Base-by-base conservation (phyloP, 192 early-diverging fungal genomes). In the Borealophlyctis nickersoniae region DNA sequence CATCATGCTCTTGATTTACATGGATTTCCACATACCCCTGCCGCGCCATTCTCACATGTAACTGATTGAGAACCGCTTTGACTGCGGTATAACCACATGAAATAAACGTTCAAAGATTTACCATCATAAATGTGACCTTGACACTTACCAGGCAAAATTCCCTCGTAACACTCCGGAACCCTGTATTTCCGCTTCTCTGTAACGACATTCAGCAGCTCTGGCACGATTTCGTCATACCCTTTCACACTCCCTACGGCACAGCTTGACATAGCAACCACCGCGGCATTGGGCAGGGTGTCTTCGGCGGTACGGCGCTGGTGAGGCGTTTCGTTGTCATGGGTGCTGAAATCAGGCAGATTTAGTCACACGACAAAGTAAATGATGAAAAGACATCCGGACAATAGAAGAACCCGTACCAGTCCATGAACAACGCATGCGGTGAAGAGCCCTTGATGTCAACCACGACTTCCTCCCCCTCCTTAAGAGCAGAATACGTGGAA, bases 241-340 rank as follows among this genome's bases (percentile, higher is more conserved):
- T 93, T 94, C n/a, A 93, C 93, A 62, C 92, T 94, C 14, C 95
- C 97, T 52, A 92, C 81, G 14, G 95, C 95, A 69, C 92, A 95
- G 29, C 83, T 86, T 0, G 92, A 83, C 85, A 99, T 91, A 2
- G 90, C 87, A 0, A 94, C 92, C 3, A 96, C 73, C 5, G 93
- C 95, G 9, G 90, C 87, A 78, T 92, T 96, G 3, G 97, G 85
- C 19, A 99, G 76, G 4, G 97, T 88, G 73, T 99, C 97, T 60
- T 88, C 86, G 2, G 93, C 87, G 0, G 86, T 86, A 56, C 95
- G 81, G 53, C 92, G 94, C 70, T 99, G 93, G 26, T 89, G 81
- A 1, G 97, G 97, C 1, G 91, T 91, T 74, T 97, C 92, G 70
- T 99, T 99, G 74, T 99, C 97, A 60, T 99, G 97, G 13, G 97